A percentile compares a stretch with the other conserved stretches of the same genome.
These are phyloP conservation scores for Botrytis deweyae DNA, from an alignment of 2,329 filamentous ascomycete genomes.

Conservation along the genomic window DNA sequence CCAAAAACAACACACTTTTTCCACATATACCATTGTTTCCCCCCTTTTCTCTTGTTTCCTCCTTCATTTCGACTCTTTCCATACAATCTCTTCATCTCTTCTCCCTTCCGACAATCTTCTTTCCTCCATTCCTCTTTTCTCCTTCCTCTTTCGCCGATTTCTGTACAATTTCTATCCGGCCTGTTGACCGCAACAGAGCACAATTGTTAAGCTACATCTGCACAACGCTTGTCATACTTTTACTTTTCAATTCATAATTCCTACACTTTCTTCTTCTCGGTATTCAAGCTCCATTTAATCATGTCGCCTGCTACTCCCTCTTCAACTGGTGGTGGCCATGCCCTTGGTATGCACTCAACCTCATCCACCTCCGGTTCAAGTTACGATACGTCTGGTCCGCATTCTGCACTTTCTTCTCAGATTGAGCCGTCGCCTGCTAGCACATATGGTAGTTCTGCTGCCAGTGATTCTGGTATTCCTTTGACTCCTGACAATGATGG, in stretches of 20 bases:
- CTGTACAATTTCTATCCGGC: neutral
- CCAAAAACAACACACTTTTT: conserved; percentile 10
- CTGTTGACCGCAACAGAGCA: neutral
- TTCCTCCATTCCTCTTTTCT: neutral
- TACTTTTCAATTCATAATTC: neutral
- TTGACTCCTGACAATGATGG: conserved; percentile 29
- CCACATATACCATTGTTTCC: neutral
- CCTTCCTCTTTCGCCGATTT: neutral
- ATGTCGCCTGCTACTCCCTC: conserved; percentile 23
- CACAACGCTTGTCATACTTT: neutral
- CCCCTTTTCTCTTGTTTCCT: neutral
- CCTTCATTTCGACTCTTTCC: neutral
- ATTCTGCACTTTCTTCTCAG: conserved; percentile 6
- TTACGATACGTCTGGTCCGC: neutral
- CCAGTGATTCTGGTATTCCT: conserved; percentile 30
- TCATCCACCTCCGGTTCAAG: conserved; percentile 5
- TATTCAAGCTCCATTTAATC: neutral
- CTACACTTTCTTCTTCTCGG: neutral
- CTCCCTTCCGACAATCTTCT: neutral
- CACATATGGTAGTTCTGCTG: conserved; percentile 31
- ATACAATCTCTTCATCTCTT: neutral
- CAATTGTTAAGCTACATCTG: conserved; percentile 1
- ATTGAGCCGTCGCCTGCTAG: conserved; percentile 34
- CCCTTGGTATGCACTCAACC: conserved; percentile 3
- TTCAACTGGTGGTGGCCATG: neutral